A percentile compares a stretch with the other conserved stretches of the same genome.
These are phyloP conservation scores for Udeniomyces megalosporus DNA, from an alignment of 768 basidiomycete species.

Conservation along the genomic window DNA sequence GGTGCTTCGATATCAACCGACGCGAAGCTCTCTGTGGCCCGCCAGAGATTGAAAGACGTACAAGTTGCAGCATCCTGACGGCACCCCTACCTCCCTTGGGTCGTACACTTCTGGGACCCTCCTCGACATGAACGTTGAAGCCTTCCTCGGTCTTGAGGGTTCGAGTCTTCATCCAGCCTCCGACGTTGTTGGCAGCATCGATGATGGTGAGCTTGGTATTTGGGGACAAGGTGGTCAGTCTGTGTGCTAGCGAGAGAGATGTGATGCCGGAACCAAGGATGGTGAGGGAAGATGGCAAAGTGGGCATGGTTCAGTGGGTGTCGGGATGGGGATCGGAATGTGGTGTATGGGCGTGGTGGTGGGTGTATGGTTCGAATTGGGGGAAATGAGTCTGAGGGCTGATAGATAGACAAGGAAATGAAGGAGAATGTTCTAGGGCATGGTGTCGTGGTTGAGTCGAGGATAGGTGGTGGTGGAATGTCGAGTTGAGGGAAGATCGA, in stretches of 20 bases:
- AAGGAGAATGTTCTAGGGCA: too few relatives aligned
- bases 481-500: too few relatives aligned
- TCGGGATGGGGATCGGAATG: too few relatives aligned
- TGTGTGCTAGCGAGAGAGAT: constrained; percentile 12
- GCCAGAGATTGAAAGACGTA: constrained; percentile 31
- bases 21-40: neutral
- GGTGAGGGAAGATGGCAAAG: constrained; percentile 1
- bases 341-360: too few relatives aligned
- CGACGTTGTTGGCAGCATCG: neutral
- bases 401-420: too few relatives aligned
- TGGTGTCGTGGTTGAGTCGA: too few relatives aligned
- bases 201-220: constrained; percentile 9
- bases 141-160: neutral
- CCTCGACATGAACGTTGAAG: constrained; percentile 48
- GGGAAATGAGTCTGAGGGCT: too few relatives aligned
- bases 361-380: too few relatives aligned
- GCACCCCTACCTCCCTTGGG: constrained; percentile 44
- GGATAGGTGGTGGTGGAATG: too few relatives aligned
- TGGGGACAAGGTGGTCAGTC: constrained; percentile 8
- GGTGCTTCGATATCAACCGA: neutral
- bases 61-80: constrained; percentile 59
- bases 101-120: constrained; percentile 71
- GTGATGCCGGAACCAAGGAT: constrained; percentile 16
- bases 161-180: constrained; percentile 9
- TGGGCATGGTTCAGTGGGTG: neutral